phyloP scores from a whole-genome alignment of 2,329 filamentous ascomycete genomes.

The Botrytis byssoidea region DNA sequence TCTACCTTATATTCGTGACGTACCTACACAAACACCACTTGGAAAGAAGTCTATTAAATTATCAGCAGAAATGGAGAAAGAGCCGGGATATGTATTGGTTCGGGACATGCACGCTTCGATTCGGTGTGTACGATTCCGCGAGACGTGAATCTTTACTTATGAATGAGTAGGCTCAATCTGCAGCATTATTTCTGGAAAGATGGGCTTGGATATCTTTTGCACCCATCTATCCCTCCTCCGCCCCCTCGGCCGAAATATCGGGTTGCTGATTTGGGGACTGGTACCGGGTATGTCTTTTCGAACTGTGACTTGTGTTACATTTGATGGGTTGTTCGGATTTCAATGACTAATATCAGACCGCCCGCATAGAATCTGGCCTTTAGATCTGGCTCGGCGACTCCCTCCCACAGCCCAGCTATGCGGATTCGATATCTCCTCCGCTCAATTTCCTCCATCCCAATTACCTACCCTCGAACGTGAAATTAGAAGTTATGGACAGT shows the following conservation, averaged over 20 bases:
- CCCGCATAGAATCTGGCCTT: neutral
- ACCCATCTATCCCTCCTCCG: neutral
- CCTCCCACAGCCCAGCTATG: neutral
- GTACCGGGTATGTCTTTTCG: neutral
- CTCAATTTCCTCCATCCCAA: neutral
- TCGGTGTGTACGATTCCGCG: neutral
- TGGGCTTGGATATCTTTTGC: neutral
- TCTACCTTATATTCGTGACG: neutral
- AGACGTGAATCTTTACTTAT: neutral
- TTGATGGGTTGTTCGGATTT: neutral
- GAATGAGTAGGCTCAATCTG: neutral
- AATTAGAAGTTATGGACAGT: neutral
- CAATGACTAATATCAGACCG: neutral
- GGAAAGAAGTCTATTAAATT: neutral
- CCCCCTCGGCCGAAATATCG: neutral
- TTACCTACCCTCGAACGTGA: neutral
- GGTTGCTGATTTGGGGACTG: neutral
- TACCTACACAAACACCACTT: fast-evolving
- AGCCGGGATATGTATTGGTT: neutral
- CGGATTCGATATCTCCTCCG: neutral
- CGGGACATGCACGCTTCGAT: neutral
- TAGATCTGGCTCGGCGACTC: neutral
- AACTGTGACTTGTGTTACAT: fast-evolving
- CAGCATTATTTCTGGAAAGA: neutral
- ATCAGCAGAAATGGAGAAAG: neutral